A percentile compares a stretch with the other conserved stretches of the same genome.
Evolutionary conservation across 1,139 yeast genomes (phyloP).

Genomic region (Pichia sp.): DNA sequence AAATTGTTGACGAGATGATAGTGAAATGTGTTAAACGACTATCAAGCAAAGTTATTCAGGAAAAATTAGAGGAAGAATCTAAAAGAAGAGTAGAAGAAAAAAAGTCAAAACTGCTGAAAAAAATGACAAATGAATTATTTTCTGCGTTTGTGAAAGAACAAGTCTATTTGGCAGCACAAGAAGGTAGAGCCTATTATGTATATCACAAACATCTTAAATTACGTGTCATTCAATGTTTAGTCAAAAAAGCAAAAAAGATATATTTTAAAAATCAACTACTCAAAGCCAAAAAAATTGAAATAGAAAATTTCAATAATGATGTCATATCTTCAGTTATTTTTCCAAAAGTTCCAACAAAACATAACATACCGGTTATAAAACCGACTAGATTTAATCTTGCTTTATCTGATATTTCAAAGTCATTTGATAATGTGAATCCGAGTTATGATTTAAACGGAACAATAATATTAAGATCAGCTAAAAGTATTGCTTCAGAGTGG

Average conservation of each 20-base stretch:
- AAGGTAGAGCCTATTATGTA: slow-evolving; percentile 29
- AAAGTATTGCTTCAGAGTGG: slow-evolving; percentile 9
- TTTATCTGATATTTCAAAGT: background rate
- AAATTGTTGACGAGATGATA: slow-evolving; percentile 31
- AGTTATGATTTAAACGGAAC: background rate
- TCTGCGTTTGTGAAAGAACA: slow-evolving; percentile 56
- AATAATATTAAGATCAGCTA: slow-evolving; percentile 7
- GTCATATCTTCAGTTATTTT: background rate
- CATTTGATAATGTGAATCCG: slow-evolving; percentile 2
- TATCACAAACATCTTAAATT: slow-evolving; percentile 21
- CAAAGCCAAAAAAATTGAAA: slow-evolving; percentile 40
- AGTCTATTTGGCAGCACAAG: slow-evolving; percentile 37
- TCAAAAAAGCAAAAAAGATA: slow-evolving; percentile 27
- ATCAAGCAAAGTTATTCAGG: slow-evolving; percentile 27
- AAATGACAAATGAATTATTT: slow-evolving; percentile 43
- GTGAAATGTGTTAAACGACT: slow-evolving; percentile 32
- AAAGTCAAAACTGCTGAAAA: slow-evolving; percentile 32
- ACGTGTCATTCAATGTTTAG: slow-evolving; percentile 26
- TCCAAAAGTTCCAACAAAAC: background rate
- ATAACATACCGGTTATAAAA: background rate
- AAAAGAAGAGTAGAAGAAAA: slow-evolving; percentile 27
- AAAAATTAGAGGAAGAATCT: slow-evolving; percentile 25
- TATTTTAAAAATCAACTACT: slow-evolving; percentile 27
- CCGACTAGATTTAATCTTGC: background rate
- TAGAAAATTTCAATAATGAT: slow-evolving; percentile 27